Percentiles rank a stretch among this genome's conserved stretches.
phyloP scores from a whole-genome alignment of 495 filamentous ascomycete species.

The Annulohypoxylon moriforme region DNA sequence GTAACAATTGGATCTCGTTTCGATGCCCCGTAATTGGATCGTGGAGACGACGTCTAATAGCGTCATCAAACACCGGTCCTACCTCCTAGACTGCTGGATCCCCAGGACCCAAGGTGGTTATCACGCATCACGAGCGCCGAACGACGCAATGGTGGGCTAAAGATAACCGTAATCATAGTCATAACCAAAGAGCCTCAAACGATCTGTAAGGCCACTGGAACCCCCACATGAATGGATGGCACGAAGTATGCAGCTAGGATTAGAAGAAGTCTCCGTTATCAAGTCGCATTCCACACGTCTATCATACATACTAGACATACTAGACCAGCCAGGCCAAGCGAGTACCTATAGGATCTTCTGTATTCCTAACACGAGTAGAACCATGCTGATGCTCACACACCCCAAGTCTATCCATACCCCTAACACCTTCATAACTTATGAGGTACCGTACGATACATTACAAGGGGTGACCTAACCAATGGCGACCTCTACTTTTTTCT shows the following conservation, averaged over 20 bases:
- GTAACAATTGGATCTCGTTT: neutral
- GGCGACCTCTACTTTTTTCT: neutral
- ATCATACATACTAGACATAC: neutral
- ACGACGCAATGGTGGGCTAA: neutral
- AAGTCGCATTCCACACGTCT: neutral
- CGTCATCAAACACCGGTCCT: neutral
- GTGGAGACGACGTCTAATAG: neutral
- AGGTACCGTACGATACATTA: slow-evolving; percentile 3
- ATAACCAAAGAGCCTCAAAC: slow-evolving; percentile 34
- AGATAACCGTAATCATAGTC: slow-evolving; percentile 12
- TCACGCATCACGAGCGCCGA: slow-evolving; percentile 1
- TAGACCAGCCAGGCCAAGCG: neutral
- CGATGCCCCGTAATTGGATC: neutral
- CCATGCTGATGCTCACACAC: neutral
- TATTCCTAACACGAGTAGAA: slow-evolving; percentile 9
- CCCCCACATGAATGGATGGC: neutral
- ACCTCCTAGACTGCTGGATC: neutral
- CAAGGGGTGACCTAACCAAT: neutral
- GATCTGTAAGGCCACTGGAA: slow-evolving; percentile 8
- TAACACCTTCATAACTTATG: too few relatives aligned
- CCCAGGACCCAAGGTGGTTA: neutral
- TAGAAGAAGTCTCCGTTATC: slow-evolving; percentile 26
- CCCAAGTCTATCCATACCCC: neutral
- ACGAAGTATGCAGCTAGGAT: slow-evolving; percentile 23
- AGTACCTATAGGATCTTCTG: slow-evolving; percentile 3